Conservation (phyloP, 208 protist genomes). For the Trichomonas tenax region DNA sequence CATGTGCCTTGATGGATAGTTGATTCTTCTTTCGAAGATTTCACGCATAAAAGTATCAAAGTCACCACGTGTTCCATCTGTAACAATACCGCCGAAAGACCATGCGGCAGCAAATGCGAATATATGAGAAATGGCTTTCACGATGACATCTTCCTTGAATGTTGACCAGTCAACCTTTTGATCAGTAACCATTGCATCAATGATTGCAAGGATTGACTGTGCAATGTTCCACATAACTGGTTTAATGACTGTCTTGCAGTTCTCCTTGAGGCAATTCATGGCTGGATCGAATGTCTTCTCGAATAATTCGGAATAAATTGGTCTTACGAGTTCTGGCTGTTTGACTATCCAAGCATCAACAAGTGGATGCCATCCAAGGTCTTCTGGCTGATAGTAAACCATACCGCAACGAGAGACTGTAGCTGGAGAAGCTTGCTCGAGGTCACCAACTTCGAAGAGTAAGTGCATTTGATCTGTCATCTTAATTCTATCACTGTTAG, state of each 20-base stretch:
- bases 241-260: neutral
- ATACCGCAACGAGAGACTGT: constrained; percentile 95
- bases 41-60: constrained; percentile 50
- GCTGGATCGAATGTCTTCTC: neutral
- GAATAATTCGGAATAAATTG: neutral
- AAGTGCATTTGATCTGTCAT: constrained; percentile 64
- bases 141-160: neutral
- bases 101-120: constrained; percentile 74
- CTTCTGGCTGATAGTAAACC: constrained; percentile 75
- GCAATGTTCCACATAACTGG: constrained; percentile 12
- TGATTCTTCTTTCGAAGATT: constrained; percentile 16
- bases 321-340: neutral
- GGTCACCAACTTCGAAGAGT: constrained; percentile 92
- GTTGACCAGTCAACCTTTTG: neutral
- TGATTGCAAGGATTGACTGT: neutral
- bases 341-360: neutral
- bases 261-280: neutral
- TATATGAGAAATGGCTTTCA: neutral
- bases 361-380: constrained; percentile 62
- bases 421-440: constrained; percentile 83
- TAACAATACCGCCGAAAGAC: constrained; percentile 77
- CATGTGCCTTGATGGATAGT: constrained; percentile 7
- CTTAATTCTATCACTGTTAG: constrained; percentile 82
- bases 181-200: neutral
- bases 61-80: constrained; percentile 55